phyloP scores from a whole-genome alignment of 371 early-diverging fungal species.

The Paraphysoderma sedebokerense region DNA sequence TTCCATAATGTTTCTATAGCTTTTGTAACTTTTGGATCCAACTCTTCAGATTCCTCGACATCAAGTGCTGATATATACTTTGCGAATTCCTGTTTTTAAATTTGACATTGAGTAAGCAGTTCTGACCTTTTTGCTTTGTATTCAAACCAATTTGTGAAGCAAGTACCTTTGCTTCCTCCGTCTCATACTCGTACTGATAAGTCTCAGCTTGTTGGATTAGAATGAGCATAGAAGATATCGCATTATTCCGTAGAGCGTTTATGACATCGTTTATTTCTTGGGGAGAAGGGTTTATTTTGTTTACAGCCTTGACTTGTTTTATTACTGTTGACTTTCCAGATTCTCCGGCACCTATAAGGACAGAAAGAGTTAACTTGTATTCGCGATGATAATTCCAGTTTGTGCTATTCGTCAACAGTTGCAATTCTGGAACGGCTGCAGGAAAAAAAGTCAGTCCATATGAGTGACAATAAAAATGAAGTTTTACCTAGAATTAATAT shows the following conservation, averaged over 20 bases:
- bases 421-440: not conserved
- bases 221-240: not conserved
- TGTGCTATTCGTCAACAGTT: too few species aligned
- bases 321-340: not conserved
- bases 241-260: not conserved
- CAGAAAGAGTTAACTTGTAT: too few species aligned
- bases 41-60: not conserved
- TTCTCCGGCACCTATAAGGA: not conserved
- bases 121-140: not conserved
- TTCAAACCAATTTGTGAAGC: not conserved
- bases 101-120: not conserved
- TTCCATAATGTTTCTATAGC: not conserved
- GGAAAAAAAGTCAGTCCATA: not conserved
- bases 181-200: not conserved
- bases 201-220: not conserved
- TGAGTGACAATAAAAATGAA: not conserved
- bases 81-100: not conserved
- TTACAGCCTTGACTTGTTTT: not conserved
- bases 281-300: not conserved
- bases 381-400: too few species aligned
- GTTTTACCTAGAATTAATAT: slow-evolving; percentile 1
- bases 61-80: not conserved
- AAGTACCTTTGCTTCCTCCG: not conserved
- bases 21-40: not conserved
- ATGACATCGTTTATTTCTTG: slow-evolving; percentile 2